Percentiles rank a stretch among this genome's conserved stretches.
Evolutionary conservation across 1,284 basidiomycete species (phyloP).

Genomic region (Kwoniella shivajii): DNA sequence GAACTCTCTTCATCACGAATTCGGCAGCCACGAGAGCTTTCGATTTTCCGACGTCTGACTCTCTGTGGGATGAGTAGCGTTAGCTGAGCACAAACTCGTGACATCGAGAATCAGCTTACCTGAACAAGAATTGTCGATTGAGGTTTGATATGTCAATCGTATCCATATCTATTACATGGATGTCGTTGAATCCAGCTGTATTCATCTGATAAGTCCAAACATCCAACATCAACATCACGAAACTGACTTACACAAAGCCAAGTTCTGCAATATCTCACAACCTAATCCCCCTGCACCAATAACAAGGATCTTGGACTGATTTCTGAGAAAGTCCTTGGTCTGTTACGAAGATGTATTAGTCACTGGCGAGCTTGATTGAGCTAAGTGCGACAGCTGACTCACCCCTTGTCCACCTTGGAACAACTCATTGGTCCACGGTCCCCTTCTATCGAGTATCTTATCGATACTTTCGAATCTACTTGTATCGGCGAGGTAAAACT

Average conservation of each 20-base stretch:
- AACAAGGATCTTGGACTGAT: slow-evolving; percentile 87
- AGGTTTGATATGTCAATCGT: slow-evolving; percentile 99
- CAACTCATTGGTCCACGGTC: slow-evolving; percentile 48
- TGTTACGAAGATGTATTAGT: slow-evolving; percentile 46
- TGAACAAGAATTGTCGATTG: slow-evolving; percentile 97
- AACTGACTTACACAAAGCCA: slow-evolving; percentile 64
- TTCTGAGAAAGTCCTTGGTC: slow-evolving; percentile 85
- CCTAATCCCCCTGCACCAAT: slow-evolving; percentile 95
- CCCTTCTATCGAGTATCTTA: slow-evolving; percentile 46
- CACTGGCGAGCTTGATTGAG: background rate
- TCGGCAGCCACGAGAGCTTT: slow-evolving; percentile 94
- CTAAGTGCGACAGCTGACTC: slow-evolving; percentile 13
- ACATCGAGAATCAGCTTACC: slow-evolving; percentile 60
- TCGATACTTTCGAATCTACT: slow-evolving; percentile 42
- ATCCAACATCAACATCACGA: background rate
- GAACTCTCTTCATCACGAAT: slow-evolving; percentile 92
- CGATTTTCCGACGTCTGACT: slow-evolving; percentile 81
- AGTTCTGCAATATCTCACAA: slow-evolving; percentile 91
- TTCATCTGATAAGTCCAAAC: background rate
- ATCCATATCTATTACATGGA: slow-evolving; percentile 99
- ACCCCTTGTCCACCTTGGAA: slow-evolving; percentile 39
- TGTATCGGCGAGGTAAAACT: slow-evolving; percentile 27
- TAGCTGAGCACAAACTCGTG: background rate
- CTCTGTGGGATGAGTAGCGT: slow-evolving; percentile 51
- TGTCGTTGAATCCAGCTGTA: slow-evolving; percentile 87